These are phyloP conservation scores for Phalaenopsis hybrid DNA, from an alignment of 116 monocot species.

Conservation along the genomic window DNA sequence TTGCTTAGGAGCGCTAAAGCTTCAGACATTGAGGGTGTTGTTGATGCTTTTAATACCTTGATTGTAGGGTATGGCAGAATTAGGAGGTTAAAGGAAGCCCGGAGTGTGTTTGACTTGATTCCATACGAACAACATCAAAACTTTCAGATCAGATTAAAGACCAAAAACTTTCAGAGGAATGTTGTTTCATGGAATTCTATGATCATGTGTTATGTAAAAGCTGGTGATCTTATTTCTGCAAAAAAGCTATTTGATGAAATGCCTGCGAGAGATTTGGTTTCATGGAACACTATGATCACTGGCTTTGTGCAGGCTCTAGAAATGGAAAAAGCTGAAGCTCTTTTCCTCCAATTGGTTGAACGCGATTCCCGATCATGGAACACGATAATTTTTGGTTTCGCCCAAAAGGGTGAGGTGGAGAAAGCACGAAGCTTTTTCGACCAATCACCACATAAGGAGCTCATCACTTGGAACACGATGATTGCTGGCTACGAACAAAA, in stretches of 20 bases:
- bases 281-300: slow-evolving; percentile 73
- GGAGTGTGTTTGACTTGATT: slow-evolving; percentile 38
- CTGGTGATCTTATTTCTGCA: slow-evolving; percentile 34
- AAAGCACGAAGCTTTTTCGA: slow-evolving; percentile 35
- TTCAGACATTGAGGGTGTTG: slow-evolving; percentile 14
- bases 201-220: slow-evolving; percentile 63
- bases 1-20: slow-evolving; percentile 16
- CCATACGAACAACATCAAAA: slow-evolving; percentile 1
- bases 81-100: slow-evolving; percentile 40
- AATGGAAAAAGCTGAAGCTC: slow-evolving; percentile 35
- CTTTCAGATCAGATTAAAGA: background rate
- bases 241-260: slow-evolving; percentile 51
- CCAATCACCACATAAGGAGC: slow-evolving; percentile 27
- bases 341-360: slow-evolving; percentile 27
- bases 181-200: slow-evolving; percentile 62
- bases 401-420: slow-evolving; percentile 33
- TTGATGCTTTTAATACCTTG: slow-evolving; percentile 57
- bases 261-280: slow-evolving; percentile 38
- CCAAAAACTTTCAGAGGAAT: slow-evolving; percentile 30
- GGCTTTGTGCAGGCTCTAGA: slow-evolving; percentile 32
- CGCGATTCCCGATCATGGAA: slow-evolving; percentile 58
- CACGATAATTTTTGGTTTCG: slow-evolving; percentile 44
- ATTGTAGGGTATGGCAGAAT: slow-evolving; percentile 45
- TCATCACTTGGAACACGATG: slow-evolving; percentile 65
- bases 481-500: slow-evolving; percentile 51